phyloP scores from a whole-genome alignment of 2,329 filamentous ascomycete genomes.

The Coniochaeta ligniaria region DNA sequence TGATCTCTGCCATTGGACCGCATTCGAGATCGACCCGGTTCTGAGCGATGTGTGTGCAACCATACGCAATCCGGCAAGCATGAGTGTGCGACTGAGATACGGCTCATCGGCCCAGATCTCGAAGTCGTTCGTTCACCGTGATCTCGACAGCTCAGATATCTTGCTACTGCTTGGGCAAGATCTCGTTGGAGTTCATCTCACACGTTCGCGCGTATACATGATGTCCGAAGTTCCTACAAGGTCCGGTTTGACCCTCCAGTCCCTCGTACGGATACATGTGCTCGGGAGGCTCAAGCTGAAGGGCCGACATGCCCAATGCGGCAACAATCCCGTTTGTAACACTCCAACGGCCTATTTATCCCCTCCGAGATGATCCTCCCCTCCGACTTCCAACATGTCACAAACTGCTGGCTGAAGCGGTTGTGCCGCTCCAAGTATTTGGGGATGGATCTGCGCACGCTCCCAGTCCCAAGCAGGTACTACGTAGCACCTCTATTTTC shows the following conservation, averaged over 20 bases:
- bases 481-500: background rate
- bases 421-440: background rate
- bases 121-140: too few relatives aligned
- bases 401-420: background rate
- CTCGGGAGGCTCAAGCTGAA: background rate
- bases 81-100: background rate
- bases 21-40: background rate
- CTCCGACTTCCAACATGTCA: background rate
- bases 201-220: too few relatives aligned
- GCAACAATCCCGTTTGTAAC: constrained; percentile 3
- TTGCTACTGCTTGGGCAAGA: too few relatives aligned
- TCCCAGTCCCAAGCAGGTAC: background rate
- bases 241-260: too few relatives aligned
- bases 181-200: too few relatives aligned
- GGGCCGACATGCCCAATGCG: constrained; percentile 1
- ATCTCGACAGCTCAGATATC: too few relatives aligned
- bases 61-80: background rate
- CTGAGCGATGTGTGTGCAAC: background rate
- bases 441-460: background rate
- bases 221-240: too few relatives aligned
- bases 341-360: constrained; percentile 4
- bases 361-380: background rate
- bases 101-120: background rate
- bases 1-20: background rate
- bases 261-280: too few relatives aligned